Evolutionary conservation across 441 rosid species (phyloP).

Genomic region (Eruca vesicaria): DNA sequence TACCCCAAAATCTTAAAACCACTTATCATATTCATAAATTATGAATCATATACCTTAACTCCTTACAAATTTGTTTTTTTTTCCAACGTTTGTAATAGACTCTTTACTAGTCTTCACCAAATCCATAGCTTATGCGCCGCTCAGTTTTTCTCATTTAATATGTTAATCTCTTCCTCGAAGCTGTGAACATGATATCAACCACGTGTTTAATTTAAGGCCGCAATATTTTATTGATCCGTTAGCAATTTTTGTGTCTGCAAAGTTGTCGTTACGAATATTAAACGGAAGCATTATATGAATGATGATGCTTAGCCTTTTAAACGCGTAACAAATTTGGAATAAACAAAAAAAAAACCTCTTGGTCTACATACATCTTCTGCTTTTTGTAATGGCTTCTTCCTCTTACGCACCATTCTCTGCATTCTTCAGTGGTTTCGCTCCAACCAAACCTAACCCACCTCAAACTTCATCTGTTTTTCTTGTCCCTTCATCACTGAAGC

Average conservation of each 20-base stretch:
- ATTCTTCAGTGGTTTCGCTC: constrained; percentile 26
- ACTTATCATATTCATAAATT: too few relatives aligned
- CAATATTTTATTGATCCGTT: not conserved
- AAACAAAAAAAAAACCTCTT: not conserved
- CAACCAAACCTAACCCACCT: constrained; percentile 25
- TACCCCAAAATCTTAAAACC: too few relatives aligned
- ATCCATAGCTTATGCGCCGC: constrained; percentile 8
- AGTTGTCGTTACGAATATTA: not conserved
- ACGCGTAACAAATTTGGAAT: not conserved
- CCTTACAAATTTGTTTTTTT: too few relatives aligned
- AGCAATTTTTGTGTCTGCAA: not conserved
- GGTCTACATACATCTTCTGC: constrained; percentile 25
- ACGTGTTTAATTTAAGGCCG: constrained; percentile 15
- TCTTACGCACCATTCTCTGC: constrained; percentile 34
- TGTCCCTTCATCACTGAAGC: constrained; percentile 28
- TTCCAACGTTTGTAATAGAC: too few relatives aligned
- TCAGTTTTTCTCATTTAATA: constrained; percentile 8
- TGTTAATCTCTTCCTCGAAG: not conserved
- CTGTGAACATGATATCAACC: constrained; percentile 2
- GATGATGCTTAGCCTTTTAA: not conserved
- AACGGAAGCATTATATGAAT: not conserved
- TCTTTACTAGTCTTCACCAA: not conserved
- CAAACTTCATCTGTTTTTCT: constrained; percentile 37
- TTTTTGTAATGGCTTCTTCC: constrained; percentile 36
- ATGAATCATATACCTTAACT: too few relatives aligned